Evolutionary conservation across 768 basidiomycete species (phyloP).

Genomic region (Agaricus subrufescens): DNA sequence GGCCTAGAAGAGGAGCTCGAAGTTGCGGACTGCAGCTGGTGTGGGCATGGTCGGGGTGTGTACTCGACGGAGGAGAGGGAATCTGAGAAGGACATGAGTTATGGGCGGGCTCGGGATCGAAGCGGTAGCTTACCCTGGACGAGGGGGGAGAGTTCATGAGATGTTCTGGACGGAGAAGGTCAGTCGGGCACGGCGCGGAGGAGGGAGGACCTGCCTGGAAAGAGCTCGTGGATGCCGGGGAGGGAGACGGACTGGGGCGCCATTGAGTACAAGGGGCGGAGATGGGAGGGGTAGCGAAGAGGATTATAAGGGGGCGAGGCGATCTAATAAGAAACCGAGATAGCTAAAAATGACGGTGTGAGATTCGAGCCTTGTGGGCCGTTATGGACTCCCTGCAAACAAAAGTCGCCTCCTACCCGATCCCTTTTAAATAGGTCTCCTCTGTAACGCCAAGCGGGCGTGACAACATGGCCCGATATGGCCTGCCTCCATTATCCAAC

Average conservation of each 20-base stretch:
- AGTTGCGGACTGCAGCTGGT: background rate
- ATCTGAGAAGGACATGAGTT: background rate
- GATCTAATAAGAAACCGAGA: constrained; percentile 8
- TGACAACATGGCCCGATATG: constrained; percentile 9
- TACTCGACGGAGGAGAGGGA: background rate
- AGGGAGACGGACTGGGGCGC: constrained; percentile 23
- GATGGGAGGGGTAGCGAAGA: background rate
- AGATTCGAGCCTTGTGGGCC: constrained; percentile 6
- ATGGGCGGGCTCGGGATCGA: background rate
- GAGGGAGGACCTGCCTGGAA: constrained; percentile 35
- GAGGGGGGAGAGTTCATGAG: constrained; percentile 9
- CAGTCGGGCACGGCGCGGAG: background rate
- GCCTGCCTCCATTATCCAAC: constrained; percentile 7
- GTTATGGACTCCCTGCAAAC: constrained; percentile 4
- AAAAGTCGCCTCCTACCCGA: constrained; percentile 1
- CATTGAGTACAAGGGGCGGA: background rate
- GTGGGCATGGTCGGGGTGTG: background rate
- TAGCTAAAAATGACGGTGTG: constrained; percentile 6
- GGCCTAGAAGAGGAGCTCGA: background rate
- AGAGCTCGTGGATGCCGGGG: constrained; percentile 52
- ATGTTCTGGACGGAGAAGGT: constrained; percentile 14
- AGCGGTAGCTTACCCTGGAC: background rate
- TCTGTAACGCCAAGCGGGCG: constrained; percentile 1
- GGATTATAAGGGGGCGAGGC: constrained; percentile 5
- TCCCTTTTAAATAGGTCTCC: constrained; percentile 4